Percentiles rank a stretch among this genome's conserved stretches.
Evolutionary conservation across 345 rosid species (phyloP).

Genomic region (Eucalyptus pauciflora): DNA sequence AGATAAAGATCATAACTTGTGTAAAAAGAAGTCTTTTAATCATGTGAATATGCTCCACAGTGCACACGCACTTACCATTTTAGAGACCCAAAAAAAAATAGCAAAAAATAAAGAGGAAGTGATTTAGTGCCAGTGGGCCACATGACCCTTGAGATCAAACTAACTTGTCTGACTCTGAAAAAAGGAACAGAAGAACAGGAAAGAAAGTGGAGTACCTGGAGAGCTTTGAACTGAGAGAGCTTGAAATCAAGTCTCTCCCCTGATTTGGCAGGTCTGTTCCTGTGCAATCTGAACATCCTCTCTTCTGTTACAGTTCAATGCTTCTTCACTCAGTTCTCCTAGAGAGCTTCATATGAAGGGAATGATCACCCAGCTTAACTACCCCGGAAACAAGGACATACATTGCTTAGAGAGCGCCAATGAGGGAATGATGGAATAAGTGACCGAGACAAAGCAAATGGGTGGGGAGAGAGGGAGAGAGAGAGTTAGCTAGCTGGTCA

Average conservation of each 20-base stretch:
- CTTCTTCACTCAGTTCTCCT: neutral
- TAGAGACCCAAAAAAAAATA: neutral
- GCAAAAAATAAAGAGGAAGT: neutral
- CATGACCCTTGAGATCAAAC: neutral
- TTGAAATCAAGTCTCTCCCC: slow-evolving; percentile 37
- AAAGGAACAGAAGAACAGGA: neutral
- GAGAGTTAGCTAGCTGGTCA: slow-evolving; percentile 15
- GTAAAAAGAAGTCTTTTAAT: neutral
- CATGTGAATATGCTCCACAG: neutral
- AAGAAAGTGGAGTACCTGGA: slow-evolving; percentile 14
- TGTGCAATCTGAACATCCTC: slow-evolving; percentile 37
- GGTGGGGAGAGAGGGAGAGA: neutral
- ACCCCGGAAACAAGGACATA: neutral
- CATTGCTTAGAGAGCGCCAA: neutral
- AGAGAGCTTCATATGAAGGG: neutral
- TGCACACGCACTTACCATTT: neutral
- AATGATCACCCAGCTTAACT: neutral
- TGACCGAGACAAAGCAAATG: neutral
- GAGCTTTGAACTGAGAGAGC: slow-evolving; percentile 31
- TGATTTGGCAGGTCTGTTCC: slow-evolving; percentile 16
- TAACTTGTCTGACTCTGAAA: neutral
- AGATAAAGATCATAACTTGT: neutral
- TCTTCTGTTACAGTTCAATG: neutral
- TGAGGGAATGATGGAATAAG: neutral
- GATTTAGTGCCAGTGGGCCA: neutral